These are phyloP conservation scores for Tetradesmus obliquus DNA, from an alignment of 139 green algal species.

Conservation along the genomic window DNA sequence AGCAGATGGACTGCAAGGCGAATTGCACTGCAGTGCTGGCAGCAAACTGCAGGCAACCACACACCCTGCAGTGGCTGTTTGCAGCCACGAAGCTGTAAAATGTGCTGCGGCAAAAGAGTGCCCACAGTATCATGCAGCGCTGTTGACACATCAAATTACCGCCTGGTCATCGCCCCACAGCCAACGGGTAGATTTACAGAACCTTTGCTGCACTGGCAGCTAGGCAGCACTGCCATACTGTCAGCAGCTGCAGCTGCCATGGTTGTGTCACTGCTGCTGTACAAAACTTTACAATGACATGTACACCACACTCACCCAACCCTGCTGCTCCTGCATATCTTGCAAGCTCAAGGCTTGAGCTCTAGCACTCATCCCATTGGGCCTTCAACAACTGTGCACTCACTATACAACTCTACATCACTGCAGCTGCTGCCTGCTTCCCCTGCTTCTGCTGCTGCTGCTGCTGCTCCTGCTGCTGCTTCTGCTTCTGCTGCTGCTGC, in stretches of 20 bases:
- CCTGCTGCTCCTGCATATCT: no score
- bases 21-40: no score
- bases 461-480: background rate
- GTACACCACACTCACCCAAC: no score
- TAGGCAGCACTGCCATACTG: no score
- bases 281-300: background rate
- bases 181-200: no score
- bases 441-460: background rate
- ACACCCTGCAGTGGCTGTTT: background rate
- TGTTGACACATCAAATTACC: slow-evolving; percentile 70
- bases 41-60: no score
- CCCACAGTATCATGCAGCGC: background rate
- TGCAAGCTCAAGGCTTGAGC: no score
- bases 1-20: background rate
- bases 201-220: no score
- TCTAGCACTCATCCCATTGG: no score
- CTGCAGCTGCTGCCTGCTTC: background rate
- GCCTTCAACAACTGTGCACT: no score
- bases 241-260: background rate
- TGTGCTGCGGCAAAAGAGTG: background rate
- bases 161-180: slow-evolving; percentile 62
- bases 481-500: background rate
- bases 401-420: no score
- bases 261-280: background rate
- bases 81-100: background rate